These are phyloP conservation scores for Cryptococcus hybrid DNA, from an alignment of 1,284 basidiomycete species.

Conservation along the genomic window DNA sequence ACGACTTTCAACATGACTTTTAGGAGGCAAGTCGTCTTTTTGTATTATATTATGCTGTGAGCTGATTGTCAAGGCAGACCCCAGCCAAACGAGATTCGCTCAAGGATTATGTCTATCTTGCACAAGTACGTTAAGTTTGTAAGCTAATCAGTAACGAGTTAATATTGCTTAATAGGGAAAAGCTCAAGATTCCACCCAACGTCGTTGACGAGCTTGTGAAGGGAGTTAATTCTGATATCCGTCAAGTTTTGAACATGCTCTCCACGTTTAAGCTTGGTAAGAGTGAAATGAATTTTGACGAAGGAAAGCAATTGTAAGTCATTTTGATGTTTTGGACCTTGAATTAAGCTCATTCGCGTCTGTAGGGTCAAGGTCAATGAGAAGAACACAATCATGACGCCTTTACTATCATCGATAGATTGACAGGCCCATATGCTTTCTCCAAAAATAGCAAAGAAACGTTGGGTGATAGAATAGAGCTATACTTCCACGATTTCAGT, in stretches of 20 bases:
- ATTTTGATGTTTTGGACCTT: neutral
- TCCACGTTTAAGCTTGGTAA: conserved; percentile 90
- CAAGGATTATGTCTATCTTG: conserved; percentile 80
- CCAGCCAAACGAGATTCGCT: conserved; percentile 68
- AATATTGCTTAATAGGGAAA: conserved; percentile 61
- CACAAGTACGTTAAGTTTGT: conserved; percentile 64
- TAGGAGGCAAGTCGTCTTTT: conserved; percentile 58
- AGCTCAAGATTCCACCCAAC: conserved; percentile 83
- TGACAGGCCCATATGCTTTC: conserved; percentile 88
- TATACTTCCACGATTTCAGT: conserved; percentile 94
- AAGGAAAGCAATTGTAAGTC: conserved; percentile 80
- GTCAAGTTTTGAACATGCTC: conserved; percentile 96
- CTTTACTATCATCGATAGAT: conserved; percentile 79
- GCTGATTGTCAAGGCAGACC: conserved; percentile 58
- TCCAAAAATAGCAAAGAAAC: conserved; percentile 75
- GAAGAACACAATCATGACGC: conserved; percentile 86
- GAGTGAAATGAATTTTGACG: conserved; percentile 81
- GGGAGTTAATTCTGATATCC: conserved; percentile 90
- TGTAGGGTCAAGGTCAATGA: conserved; percentile 80
- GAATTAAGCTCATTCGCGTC: neutral
- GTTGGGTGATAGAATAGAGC: conserved; percentile 87
- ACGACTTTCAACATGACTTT: conserved; percentile 78
- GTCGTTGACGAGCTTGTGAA: conserved; percentile 89
- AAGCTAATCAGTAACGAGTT: neutral
- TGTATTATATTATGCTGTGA: neutral